Evolutionary conservation across 192 early-diverging fungal species (phyloP).

Genomic region (Endogone sp.): DNA sequence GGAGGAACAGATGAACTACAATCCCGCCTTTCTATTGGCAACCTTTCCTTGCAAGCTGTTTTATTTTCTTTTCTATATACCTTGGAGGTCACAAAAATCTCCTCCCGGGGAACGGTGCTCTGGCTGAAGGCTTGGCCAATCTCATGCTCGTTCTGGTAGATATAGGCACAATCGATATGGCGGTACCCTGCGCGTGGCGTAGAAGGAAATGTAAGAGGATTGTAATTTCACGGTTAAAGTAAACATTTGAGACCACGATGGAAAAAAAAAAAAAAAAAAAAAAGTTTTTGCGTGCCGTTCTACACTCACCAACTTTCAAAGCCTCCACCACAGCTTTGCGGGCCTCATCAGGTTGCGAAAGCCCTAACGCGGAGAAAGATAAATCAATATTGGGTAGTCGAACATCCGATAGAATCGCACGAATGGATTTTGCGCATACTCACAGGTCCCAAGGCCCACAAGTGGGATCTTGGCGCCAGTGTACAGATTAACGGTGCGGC

Average conservation of each 20-base stretch:
- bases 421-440: too few species aligned
- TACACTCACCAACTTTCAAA: slow-evolving; percentile 30
- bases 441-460: slow-evolving; percentile 55
- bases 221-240: too few species aligned
- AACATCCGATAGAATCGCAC: not conserved
- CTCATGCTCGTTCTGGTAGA: slow-evolving; percentile 74
- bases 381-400: not conserved
- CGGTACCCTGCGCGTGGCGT: slow-evolving; percentile 49
- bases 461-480: slow-evolving; percentile 62
- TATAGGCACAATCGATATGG: slow-evolving; percentile 60
- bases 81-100: slow-evolving; percentile 77
- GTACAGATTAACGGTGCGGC: slow-evolving; percentile 43
- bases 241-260: too few species aligned
- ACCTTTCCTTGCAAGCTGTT: too few species aligned
- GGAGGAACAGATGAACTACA: slow-evolving; percentile 9
- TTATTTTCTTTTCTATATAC: slow-evolving; percentile 18
- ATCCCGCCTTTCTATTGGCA: too few species aligned
- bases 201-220: too few species aligned
- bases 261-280: too few species aligned
- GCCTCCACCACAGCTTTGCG: slow-evolving; percentile 62
- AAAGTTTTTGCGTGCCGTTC: not conserved
- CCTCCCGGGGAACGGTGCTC: slow-evolving; percentile 54
- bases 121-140: slow-evolving; percentile 68
- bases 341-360: slow-evolving; percentile 44
- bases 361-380: slow-evolving; percentile 40